Percentiles rank a stretch among this genome's conserved stretches.
phyloP scores from a whole-genome alignment of 257 asterid genomes.

The Ocimum tenuiflorum region DNA sequence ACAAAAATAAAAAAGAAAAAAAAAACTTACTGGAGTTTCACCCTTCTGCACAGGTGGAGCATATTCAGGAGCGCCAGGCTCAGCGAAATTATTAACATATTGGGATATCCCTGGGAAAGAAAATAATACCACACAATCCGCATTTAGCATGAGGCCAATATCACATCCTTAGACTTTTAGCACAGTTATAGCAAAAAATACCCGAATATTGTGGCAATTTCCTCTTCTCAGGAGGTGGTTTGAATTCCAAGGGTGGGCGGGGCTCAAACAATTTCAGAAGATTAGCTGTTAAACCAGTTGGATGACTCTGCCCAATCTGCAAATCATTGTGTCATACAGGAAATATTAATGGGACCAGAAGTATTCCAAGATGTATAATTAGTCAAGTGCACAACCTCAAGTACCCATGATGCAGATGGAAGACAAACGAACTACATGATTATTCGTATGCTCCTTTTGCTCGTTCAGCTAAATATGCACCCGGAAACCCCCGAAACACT shows the following conservation, averaged over 20 bases:
- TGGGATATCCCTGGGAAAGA: slow-evolving; percentile 70
- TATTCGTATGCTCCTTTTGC: background rate
- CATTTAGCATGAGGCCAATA: background rate
- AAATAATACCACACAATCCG: background rate
- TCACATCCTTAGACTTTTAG: background rate
- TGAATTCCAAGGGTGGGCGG: slow-evolving; percentile 90
- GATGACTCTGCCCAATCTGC: slow-evolving; percentile 97
- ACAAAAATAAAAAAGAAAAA: background rate
- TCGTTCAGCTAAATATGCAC: background rate
- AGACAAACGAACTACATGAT: background rate
- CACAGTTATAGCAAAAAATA: slow-evolving; percentile 19
- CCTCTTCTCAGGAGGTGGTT: slow-evolving; percentile 91
- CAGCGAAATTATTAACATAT: slow-evolving; percentile 61
- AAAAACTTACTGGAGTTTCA: slow-evolving; percentile 74
- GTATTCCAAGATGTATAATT: background rate
- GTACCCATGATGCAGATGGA: background rate
- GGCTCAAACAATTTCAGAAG: slow-evolving; percentile 90
- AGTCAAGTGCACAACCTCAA: background rate
- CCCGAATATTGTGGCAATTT: slow-evolving; percentile 86
- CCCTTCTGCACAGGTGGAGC: slow-evolving; percentile 81
- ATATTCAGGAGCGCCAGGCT: slow-evolving; percentile 80
- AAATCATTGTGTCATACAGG: slow-evolving; percentile 3
- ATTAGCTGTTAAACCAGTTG: slow-evolving; percentile 83
- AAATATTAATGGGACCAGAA: background rate
- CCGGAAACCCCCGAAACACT: background rate